phyloP scores from a whole-genome alignment of 768 basidiomycete species.

The Lentinula guzmanii region DNA sequence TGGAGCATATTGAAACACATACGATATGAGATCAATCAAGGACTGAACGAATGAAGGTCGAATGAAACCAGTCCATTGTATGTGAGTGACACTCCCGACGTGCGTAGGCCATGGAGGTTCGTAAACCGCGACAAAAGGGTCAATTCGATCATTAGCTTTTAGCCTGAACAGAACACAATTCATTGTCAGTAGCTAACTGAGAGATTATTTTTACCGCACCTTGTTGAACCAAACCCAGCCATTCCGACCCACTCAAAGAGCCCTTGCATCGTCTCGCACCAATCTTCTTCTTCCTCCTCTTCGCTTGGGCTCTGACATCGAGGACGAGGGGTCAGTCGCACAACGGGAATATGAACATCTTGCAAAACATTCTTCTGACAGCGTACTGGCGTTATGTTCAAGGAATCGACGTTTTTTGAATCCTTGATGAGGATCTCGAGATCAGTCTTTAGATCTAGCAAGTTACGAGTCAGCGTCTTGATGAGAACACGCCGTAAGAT shows the following conservation, averaged over 20 bases:
- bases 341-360: conserved; percentile 37
- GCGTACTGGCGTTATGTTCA: conserved; percentile 15
- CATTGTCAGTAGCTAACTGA: neutral
- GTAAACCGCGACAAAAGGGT: conserved; percentile 67
- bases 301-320: neutral
- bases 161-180: conserved; percentile 32
- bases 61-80: conserved; percentile 60
- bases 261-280: conserved; percentile 34
- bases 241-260: conserved; percentile 75
- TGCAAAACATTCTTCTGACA: conserved; percentile 16
- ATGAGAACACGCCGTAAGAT: neutral
- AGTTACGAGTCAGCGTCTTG: neutral
- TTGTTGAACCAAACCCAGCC: conserved; percentile 59
- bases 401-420: conserved; percentile 4
- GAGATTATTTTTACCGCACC: conserved; percentile 27
- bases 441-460: conserved; percentile 7
- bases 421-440: conserved; percentile 1
- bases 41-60: conserved; percentile 44
- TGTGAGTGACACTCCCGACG: conserved; percentile 42
- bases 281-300: conserved; percentile 40
- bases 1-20: neutral
- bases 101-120: conserved; percentile 40
- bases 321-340: conserved; percentile 23
- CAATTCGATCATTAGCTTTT: conserved; percentile 53
- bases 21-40: conserved; percentile 42